These are phyloP conservation scores for Zasmidium angulare DNA, from an alignment of 2,329 filamentous ascomycete genomes.

Conservation along the genomic window DNA sequence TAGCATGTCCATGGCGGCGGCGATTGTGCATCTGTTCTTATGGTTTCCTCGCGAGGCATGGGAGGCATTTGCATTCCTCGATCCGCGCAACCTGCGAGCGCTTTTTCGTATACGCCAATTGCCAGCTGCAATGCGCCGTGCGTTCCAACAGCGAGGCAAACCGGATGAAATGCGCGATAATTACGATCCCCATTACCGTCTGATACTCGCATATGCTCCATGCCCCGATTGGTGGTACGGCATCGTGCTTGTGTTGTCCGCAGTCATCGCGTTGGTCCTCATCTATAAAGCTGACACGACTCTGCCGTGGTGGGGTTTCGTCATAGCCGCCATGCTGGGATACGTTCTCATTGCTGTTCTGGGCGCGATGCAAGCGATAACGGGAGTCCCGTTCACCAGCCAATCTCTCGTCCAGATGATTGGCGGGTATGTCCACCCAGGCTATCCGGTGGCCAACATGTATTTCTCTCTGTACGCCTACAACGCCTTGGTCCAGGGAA, in stretches of 20 bases:
- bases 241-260: conserved; percentile 20
- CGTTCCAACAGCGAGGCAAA: not conserved
- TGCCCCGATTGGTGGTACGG: conserved; percentile 35
- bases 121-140: not conserved
- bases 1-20: conserved; percentile 7
- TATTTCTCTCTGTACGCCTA: conserved; percentile 33
- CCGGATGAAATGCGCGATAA: not conserved
- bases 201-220: conserved; percentile 34
- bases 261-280: not conserved
- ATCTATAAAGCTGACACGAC: conserved; percentile 13
- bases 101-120: not conserved
- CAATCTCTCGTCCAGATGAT: conserved; percentile 47
- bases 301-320: conserved; percentile 36
- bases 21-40: conserved; percentile 7
- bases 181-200: conserved; percentile 32
- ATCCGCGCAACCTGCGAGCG: not conserved
- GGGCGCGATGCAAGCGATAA: conserved; percentile 28
- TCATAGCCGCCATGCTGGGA: conserved; percentile 27
- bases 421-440: conserved; percentile 49
- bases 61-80: conserved; percentile 4
- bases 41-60: conserved; percentile 4
- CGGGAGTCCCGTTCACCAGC: conserved; percentile 43
- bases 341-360: conserved; percentile 29
- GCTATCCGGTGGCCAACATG: conserved; percentile 37
- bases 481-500: conserved; percentile 33